Base-by-base conservation (phyloP, 768 basidiomycete species). In the Ephemerocybe angulata region DNA sequence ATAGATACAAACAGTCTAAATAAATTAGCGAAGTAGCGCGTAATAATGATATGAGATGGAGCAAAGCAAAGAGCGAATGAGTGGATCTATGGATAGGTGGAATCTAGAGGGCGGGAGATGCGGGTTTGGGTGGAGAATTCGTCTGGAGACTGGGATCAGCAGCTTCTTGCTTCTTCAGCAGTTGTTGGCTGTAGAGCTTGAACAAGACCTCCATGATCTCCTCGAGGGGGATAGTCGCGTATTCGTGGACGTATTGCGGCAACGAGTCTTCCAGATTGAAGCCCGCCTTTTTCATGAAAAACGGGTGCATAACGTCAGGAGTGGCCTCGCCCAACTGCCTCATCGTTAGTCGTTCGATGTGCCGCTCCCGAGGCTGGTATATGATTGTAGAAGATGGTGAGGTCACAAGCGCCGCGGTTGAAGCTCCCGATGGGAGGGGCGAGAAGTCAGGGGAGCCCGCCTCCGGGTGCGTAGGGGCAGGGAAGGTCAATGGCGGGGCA, bases 221-320 rank as follows among this genome's bases (percentile, higher is more conserved):
- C 70, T 92, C 90, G 46, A 93, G 70, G 3, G 92, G 89, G 53
- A 77, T 72, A n/a, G 89, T 87, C 5, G 88, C 92, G 58, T 89
- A 93, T 67, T 94, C 90, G 55, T 93, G 82, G 33, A 93, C 87
- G 62, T 90, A 92, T 59, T 89, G 88, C 12, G 91, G 90, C n/a
- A 93, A 65, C 0, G 88, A 85, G 58, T 91, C 89, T 65, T 91
- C 87, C 48, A 93, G 69, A 64, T 83, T 90, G 72, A 93, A 90
- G 0, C 90, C 88, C 1, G 88, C 84, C 64, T 84, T 88, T 63
- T 90, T 87, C 82, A 87, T 87, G 71, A 90, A 90, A 70, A 90
- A 89, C 2, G 87, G 87, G 66, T 88, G 88, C 88, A 88, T 88
- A 21, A 90, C 87, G 62, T 91, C 88, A 1, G 90, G 89, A 0